These are phyloP conservation scores for Nicotiana noctiflora DNA, from an alignment of 257 asterid genomes.

Conservation along the genomic window DNA sequence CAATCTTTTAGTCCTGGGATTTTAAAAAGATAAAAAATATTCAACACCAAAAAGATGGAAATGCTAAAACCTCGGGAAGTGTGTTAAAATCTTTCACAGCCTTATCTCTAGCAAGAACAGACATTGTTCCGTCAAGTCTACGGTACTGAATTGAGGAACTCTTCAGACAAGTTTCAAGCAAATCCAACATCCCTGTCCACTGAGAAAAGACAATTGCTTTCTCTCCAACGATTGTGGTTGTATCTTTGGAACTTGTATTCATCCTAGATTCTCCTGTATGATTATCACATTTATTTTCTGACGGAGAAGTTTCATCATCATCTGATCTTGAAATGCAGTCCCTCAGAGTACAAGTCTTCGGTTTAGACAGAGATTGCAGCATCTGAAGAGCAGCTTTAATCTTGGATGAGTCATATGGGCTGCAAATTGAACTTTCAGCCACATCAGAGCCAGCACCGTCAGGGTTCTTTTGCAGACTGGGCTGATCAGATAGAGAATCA, in stretches of 20 bases:
- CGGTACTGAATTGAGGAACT: constrained; percentile 61
- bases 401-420: constrained; percentile 72
- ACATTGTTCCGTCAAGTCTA: constrained; percentile 96
- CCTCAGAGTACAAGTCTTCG: constrained; percentile 19
- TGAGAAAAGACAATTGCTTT: constrained; percentile 96
- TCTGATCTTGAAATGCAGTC: constrained; percentile 20
- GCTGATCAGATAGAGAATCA: constrained; percentile 46
- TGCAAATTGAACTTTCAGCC: constrained; percentile 27
- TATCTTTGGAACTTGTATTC: constrained; percentile 16
- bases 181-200: constrained; percentile 98
- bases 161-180: constrained; percentile 78
- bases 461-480: constrained; percentile 21
- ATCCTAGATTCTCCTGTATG: constrained; percentile 17
- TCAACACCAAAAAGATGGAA: constrained; percentile 7
- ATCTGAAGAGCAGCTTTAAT: constrained; percentile 78
- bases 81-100: constrained; percentile 93
- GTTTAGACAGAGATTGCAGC: constrained; percentile 51
- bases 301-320: constrained; percentile 15
- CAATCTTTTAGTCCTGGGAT: constrained; percentile 6
- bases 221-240: constrained; percentile 44
- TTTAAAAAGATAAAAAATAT: background rate
- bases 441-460: constrained; percentile 26
- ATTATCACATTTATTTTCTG: constrained; percentile 23
- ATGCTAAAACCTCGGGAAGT: constrained; percentile 63
- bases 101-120: constrained; percentile 78